Base-by-base conservation (phyloP, 1,284 basidiomycete genomes). In the Xerocomus nothofagi region DNA sequence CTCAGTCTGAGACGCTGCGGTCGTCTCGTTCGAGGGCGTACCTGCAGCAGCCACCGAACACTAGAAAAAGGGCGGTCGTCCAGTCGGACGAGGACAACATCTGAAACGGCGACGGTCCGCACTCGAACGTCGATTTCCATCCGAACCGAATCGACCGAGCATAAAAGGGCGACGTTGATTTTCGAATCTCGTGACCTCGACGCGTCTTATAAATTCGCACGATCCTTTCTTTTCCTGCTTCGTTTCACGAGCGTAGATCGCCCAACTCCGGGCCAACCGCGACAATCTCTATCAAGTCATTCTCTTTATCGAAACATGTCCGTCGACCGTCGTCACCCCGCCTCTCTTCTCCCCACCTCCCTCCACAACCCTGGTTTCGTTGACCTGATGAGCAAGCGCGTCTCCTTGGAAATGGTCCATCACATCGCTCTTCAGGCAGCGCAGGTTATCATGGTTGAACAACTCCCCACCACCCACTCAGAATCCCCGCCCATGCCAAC, bases 11-110 rank as follows among this genome's bases (percentile, higher is more conserved):
- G 30, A n/a, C 21, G 6, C 7, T 12, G 10, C 3, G n/a, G n/a
- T 9, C n/a, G 36, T 33, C 6, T 5, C 10, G 23, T 18, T 20
- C 39, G 42, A 15, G 10, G 6, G 11, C 74, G 62, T 54, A 82
- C 86, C 82, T 84, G 74, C 88, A 91, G 65, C 88, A 91, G 1
- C 89, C 88, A 6, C 86, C 87, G 60, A 91, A 91, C n/a, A 90
- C 78, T 10, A 89, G 70, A 1, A 78, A 71, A 21, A 91, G 62
- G 4, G 86, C 80, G 15, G 79, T 66, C 9, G 74, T 44, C 85
- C 84, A 89, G 60, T 82, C 79, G 17, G 72, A 58, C 30, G 66
- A 2, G 29, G 63, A 54, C 36, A 65, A 17, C 61, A 66, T 58
- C 29, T 8, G 41, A 6, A 14, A 12, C 21, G 39, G 20, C 27